These are phyloP conservation scores for Elongisporangium anandrum DNA, from an alignment of 352 stramenopile genomes.

Conservation along the genomic window DNA sequence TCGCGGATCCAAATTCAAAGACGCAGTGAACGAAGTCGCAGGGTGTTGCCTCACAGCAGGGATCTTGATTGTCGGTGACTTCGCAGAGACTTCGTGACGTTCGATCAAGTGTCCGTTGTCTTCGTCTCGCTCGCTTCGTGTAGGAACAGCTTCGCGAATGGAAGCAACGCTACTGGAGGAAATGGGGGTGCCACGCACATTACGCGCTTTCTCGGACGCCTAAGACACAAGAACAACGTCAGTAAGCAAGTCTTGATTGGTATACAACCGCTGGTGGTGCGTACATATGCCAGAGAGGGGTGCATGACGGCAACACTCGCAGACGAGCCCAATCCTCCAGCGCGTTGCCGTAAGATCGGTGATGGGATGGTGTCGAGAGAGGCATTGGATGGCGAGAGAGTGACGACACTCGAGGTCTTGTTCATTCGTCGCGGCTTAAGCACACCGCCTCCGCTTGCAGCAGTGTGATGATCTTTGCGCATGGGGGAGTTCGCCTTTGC, in stretches of 20 bases:
- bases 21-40: slow-evolving; percentile 63
- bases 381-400: slow-evolving; percentile 11
- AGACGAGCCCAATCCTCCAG: slow-evolving; percentile 13
- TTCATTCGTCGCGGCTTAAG: slow-evolving; percentile 53
- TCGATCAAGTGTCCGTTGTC: slow-evolving; percentile 1
- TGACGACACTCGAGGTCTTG: slow-evolving; percentile 38
- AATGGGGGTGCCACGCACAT: slow-evolving; percentile 15
- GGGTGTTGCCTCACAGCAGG: neutral
- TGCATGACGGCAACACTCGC: slow-evolving; percentile 46
- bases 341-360: neutral
- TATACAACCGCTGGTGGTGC: neutral
- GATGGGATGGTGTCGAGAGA: neutral
- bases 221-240: slow-evolving; percentile 4
- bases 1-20: slow-evolving; percentile 63
- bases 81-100: neutral
- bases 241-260: neutral
- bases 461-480: neutral
- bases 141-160: neutral
- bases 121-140: slow-evolving; percentile 9
- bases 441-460: slow-evolving; percentile 3
- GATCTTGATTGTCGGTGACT: neutral
- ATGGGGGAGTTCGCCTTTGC: neutral
- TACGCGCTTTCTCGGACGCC: slow-evolving; percentile 55
- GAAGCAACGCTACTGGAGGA: neutral
- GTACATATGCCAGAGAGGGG: slow-evolving; percentile 43